Evolutionary conservation across 2,329 filamentous ascomycete species (phyloP).

Genomic region (Fusarium chaquense): DNA sequence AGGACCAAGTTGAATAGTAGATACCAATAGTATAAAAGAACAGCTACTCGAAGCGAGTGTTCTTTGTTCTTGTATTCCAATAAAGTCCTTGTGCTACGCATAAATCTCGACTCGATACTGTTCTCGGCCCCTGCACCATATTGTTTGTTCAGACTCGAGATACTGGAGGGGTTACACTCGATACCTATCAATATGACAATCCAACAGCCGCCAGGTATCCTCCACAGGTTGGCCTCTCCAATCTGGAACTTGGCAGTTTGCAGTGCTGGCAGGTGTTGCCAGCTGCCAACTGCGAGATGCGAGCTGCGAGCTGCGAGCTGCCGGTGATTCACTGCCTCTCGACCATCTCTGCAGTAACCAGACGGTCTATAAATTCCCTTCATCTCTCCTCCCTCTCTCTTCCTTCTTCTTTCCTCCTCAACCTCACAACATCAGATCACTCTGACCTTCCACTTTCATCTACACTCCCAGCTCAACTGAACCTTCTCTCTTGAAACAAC

Average conservation of each 20-base stretch:
- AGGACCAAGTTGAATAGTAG: neutral
- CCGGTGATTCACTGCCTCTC: neutral
- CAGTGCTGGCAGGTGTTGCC: neutral
- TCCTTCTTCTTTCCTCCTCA: neutral
- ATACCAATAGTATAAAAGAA: neutral
- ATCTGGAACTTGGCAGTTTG: neutral
- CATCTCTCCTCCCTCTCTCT: neutral
- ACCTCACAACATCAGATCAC: neutral
- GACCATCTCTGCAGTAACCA: neutral
- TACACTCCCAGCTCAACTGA: no score
- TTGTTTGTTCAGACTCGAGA: neutral
- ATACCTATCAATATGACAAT: no score
- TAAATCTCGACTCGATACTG: neutral
- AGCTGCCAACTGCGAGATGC: neutral
- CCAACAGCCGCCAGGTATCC: no score
- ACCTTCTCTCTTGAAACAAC: neutral
- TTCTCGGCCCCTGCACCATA: neutral
- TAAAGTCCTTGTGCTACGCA: neutral
- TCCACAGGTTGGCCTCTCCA: rapidly evolving
- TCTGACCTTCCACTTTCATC: neutral
- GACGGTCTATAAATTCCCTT: neutral
- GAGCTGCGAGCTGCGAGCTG: neutral
- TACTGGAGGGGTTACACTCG: neutral
- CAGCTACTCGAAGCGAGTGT: neutral
- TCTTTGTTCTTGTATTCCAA: neutral